Evolutionary conservation across 2,329 filamentous ascomycete species (phyloP).

Genomic region (Trichoderma brevicompactum): DNA sequence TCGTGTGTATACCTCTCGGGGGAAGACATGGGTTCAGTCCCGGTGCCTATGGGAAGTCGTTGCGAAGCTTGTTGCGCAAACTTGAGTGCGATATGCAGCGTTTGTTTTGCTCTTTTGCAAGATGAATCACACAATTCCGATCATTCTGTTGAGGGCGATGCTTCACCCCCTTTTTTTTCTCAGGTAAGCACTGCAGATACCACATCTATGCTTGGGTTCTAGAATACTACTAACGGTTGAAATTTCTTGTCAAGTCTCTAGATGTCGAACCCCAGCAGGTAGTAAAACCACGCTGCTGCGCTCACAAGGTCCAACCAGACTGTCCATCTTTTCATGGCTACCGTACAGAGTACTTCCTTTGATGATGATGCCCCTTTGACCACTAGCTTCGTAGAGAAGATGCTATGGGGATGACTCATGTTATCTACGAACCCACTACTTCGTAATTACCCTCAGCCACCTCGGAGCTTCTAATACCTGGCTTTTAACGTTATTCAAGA

Average conservation of each 20-base stretch:
- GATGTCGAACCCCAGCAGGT: neutral
- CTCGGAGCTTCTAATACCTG: too few species aligned
- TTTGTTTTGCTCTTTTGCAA: slow-evolving; percentile 43
- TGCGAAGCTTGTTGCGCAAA: slow-evolving; percentile 81
- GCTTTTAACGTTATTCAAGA: too few species aligned
- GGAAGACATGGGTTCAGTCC: slow-evolving; percentile 29
- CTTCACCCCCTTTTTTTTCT: slow-evolving; percentile 43
- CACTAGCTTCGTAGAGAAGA: too few species aligned
- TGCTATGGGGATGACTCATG: too few species aligned
- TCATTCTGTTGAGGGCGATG: slow-evolving; percentile 84
- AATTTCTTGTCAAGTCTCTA: neutral
- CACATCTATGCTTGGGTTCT: neutral
- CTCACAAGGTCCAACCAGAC: too few species aligned
- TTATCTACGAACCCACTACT: too few species aligned
- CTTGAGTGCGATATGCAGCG: slow-evolving; percentile 97
- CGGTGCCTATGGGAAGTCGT: slow-evolving; percentile 83
- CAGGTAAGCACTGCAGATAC: slow-evolving; percentile 36
- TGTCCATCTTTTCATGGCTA: neutral
- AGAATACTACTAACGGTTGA: slow-evolving; percentile 38
- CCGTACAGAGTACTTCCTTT: neutral
- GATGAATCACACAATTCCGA: slow-evolving; percentile 82
- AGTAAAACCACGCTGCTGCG: neutral
- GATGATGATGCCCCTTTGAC: too few species aligned
- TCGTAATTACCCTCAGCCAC: too few species aligned
- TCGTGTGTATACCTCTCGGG: slow-evolving; percentile 30